These are phyloP conservation scores for Patellaria atrata DNA, from an alignment of 495 filamentous ascomycete species.

Conservation along the genomic window DNA sequence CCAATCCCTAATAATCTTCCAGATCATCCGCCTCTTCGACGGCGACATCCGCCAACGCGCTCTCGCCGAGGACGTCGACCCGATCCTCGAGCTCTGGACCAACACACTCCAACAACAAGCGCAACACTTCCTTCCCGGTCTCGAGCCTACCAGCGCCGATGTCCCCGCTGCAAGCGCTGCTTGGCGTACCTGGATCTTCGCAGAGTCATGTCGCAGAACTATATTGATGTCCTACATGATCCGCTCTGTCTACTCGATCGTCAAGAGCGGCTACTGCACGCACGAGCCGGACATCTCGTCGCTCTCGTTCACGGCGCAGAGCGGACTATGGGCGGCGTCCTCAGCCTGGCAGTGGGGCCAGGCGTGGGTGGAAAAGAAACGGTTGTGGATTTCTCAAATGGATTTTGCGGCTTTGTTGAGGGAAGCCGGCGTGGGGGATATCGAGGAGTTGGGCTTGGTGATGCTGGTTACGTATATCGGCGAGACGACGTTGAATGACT, in stretches of 20 bases:
- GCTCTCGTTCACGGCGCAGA: conserved; percentile 29
- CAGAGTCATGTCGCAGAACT: conserved; percentile 32
- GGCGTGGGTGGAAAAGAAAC: neutral
- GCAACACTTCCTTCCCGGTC: too few relatives aligned
- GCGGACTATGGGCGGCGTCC: conserved; percentile 26
- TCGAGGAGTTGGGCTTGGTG: conserved; percentile 15
- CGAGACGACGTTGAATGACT: conserved; percentile 9
- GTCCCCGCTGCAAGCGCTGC: conserved; percentile 8
- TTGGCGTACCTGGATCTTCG: conserved; percentile 33
- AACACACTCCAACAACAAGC: conserved; percentile 23
- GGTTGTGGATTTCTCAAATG: conserved; percentile 11
- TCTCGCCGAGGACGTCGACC: conserved; percentile 32
- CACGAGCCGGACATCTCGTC: conserved; percentile 14
- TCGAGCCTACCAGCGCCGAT: conserved; percentile 1
- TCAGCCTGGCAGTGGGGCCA: conserved; percentile 20
- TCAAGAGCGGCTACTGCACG: conserved; percentile 29
- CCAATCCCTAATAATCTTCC: conserved; percentile 36
- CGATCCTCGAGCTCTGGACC: conserved; percentile 31
- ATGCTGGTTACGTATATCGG: conserved; percentile 16
- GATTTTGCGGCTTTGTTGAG: conserved; percentile 8
- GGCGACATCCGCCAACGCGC: conserved; percentile 37
- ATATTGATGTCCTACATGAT: conserved; percentile 30
- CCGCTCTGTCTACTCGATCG: conserved; percentile 27
- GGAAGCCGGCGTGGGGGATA: conserved; percentile 6
- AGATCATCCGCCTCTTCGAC: conserved; percentile 44